Conservation (phyloP, 2,329 filamentous ascomycete genomes). For the Penicillium brasilianum region DNA sequence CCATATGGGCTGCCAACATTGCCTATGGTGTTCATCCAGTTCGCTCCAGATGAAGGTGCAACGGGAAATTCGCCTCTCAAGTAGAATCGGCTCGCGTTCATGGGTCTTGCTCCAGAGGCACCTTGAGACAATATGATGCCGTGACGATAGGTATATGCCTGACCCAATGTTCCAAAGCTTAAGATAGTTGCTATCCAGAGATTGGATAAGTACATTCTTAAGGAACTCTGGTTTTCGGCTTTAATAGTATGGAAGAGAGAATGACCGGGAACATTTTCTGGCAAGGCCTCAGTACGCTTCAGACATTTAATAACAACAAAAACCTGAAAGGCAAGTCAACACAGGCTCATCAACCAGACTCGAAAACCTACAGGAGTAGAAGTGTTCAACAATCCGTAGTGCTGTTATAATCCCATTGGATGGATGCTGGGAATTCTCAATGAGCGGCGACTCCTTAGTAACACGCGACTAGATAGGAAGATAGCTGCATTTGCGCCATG, state of each 20-base stretch:
- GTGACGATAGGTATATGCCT: too few relatives aligned
- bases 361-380: neutral
- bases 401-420: neutral
- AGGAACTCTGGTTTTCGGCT: too few relatives aligned
- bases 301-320: neutral
- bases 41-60: too few relatives aligned
- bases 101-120: too few relatives aligned
- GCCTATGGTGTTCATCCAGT: too few relatives aligned
- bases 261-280: neutral
- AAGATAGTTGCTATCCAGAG: neutral
- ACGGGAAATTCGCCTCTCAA: too few relatives aligned
- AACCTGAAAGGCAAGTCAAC: neutral
- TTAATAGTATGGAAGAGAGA: neutral
- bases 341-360: neutral
- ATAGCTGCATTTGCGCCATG: neutral
- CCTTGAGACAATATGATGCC: too few relatives aligned
- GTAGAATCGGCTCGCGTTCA: too few relatives aligned
- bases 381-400: neutral
- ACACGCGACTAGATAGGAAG: neutral
- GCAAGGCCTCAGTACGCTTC: neutral
- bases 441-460: neutral
- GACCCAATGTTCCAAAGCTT: neutral
- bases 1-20: too few relatives aligned
- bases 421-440: neutral
- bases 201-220: neutral